These are phyloP conservation scores for Tarenaya hassleriana DNA, from an alignment of 345 rosid species.

Conservation along the genomic window DNA sequence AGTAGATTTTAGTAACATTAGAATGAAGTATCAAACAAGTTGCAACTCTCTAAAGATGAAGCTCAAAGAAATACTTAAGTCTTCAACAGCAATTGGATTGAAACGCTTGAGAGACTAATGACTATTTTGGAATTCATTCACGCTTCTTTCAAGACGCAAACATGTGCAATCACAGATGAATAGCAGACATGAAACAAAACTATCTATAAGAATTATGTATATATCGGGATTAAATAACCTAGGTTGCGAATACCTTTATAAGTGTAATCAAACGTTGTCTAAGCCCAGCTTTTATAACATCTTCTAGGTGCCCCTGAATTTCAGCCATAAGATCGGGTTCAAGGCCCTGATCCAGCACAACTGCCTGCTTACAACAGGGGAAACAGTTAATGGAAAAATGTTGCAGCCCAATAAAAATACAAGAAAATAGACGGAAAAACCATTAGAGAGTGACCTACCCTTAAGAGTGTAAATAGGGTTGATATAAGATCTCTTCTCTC, in stretches of 20 bases:
- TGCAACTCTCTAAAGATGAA: no score
- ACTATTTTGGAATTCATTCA: no score
- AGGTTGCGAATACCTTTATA: conserved; percentile 52
- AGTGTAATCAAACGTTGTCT: conserved; percentile 70
- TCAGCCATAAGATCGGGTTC: conserved; percentile 69
- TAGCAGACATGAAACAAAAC: no score
- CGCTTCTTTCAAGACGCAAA: no score
- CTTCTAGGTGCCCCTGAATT: conserved; percentile 70
- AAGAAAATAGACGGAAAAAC: conserved; percentile 7
- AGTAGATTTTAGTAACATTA: no score
- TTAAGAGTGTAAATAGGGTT: conserved; percentile 62
- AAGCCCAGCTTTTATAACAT: conserved; percentile 64
- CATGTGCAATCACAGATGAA: no score
- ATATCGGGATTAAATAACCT: neutral
- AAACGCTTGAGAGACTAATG: no score
- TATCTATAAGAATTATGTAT: no score
- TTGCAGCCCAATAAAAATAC: conserved; percentile 13
- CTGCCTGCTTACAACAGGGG: conserved; percentile 50
- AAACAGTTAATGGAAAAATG: conserved; percentile 8
- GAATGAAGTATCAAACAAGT: no score
- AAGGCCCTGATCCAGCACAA: conserved; percentile 78
- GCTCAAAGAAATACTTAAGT: no score
- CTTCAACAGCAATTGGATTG: no score
- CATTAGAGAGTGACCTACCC: conserved; percentile 40
- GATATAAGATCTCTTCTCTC: conserved; percentile 82